phyloP scores from a whole-genome alignment of 257 asterid species.

The Solanum ossicruentum region DNA sequence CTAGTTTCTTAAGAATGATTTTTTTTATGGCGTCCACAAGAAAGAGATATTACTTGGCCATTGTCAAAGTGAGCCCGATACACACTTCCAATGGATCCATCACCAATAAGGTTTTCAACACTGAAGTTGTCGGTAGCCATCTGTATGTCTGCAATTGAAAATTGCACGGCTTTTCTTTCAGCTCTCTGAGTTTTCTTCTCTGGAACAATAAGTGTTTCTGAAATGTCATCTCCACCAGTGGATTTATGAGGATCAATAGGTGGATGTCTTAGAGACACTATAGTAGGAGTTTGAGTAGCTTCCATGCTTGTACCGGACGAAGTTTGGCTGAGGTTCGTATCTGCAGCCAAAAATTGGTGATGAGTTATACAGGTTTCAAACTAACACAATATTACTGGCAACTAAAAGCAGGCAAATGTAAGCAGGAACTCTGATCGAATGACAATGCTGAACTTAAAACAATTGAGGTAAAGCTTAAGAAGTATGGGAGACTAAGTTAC shows the following conservation, averaged over 20 bases:
- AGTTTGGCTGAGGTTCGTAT: conserved; percentile 35
- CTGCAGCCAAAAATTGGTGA: conserved; percentile 16
- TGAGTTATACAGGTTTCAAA: not conserved
- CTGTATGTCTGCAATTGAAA: conserved; percentile 78
- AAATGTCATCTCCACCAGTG: conserved; percentile 55
- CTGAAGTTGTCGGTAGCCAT: conserved; percentile 82
- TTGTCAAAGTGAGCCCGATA: conserved; percentile 69
- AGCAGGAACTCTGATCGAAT: not conserved
- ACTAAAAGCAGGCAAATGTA: not conserved
- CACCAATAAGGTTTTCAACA: conserved; percentile 70
- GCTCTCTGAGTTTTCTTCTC: conserved; percentile 42
- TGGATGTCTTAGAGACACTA: conserved; percentile 62
- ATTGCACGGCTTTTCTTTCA: conserved; percentile 41
- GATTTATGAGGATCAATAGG: conserved; percentile 65
- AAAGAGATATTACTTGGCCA: conserved; percentile 43
- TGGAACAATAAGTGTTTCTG: conserved; percentile 41
- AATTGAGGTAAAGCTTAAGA: not conserved
- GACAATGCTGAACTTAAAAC: not conserved
- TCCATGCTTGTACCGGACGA: conserved; percentile 29
- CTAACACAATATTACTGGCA: not conserved
- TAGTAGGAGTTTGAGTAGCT: conserved; percentile 45
- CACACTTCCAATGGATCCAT: conserved; percentile 89
- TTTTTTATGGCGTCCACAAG: not conserved
- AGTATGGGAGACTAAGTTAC: not conserved
- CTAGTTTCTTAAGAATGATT: not conserved